Conservation (phyloP, 371 early-diverging fungal species). For the Mucor sp. region DNA sequence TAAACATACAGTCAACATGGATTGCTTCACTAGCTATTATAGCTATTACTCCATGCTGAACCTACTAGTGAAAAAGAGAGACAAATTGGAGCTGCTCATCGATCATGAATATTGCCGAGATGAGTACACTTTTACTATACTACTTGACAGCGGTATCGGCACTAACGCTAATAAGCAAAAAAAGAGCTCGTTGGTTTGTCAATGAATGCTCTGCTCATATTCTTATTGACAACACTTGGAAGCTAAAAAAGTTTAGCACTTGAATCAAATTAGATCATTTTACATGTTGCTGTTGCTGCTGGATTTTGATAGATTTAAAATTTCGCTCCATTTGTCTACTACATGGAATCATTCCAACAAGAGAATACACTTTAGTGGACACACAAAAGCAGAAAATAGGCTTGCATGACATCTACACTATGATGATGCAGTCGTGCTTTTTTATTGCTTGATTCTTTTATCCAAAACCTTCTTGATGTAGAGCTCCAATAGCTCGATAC, state of each 20-base stretch:
- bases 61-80: no score
- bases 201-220: neutral
- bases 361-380: no score
- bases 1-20: no score
- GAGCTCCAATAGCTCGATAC: constrained; percentile 44
- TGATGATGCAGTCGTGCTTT: neutral
- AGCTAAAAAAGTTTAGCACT: neutral
- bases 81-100: neutral
- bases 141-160: neutral
- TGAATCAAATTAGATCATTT: neutral
- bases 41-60: no score
- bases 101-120: neutral
- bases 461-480: constrained; percentile 14
- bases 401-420: neutral
- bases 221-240: neutral
- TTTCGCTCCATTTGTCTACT: neutral
- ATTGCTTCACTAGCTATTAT: no score
- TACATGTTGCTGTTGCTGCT: neutral
- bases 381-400: neutral
- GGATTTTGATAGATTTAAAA: neutral
- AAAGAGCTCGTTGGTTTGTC: neutral
- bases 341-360: neutral
- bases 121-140: neutral
- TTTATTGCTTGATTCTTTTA: neutral
- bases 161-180: neutral